Percentiles rank a stretch among this genome's conserved stretches.
phyloP scores from a whole-genome alignment of 2,329 filamentous ascomycete species.

The Aotearoamyces nothofagi region DNA sequence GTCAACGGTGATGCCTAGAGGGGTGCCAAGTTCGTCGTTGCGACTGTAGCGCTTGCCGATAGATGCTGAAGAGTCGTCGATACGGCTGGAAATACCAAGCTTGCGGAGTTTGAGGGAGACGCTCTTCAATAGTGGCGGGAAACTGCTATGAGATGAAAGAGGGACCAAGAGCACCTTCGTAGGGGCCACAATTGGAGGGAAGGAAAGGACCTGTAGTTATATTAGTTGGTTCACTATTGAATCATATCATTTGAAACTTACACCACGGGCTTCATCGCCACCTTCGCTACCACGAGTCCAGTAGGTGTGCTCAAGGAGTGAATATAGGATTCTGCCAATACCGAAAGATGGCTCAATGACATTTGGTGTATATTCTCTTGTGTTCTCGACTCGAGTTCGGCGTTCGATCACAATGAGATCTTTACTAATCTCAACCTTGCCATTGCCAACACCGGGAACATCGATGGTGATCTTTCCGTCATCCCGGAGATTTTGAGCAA shows the following conservation, averaged over 20 bases:
- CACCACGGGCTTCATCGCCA: conserved; percentile 71
- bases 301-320: conserved; percentile 86
- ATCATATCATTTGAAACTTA: conserved; percentile 32
- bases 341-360: conserved; percentile 97
- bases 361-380: conserved; percentile 85
- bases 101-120: conserved; percentile 64
- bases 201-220: conserved; percentile 48
- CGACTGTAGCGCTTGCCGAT: conserved; percentile 92
- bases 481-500: conserved; percentile 58
- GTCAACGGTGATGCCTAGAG: conserved; percentile 85
- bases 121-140: conserved; percentile 60
- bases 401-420: conserved; percentile 77
- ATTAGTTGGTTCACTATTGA: conserved; percentile 3
- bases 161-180: conserved; percentile 91
- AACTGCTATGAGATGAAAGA: conserved; percentile 65
- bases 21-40: conserved; percentile 91
- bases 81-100: conserved; percentile 64
- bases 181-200: conserved; percentile 68
- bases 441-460: conserved; percentile 49
- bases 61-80: conserved; percentile 80
- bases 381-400: conserved; percentile 67
- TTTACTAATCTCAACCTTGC: conserved; percentile 64
- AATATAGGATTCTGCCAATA: conserved; percentile 88
- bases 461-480: conserved; percentile 65
- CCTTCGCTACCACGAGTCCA: conserved; percentile 65